Base-by-base conservation (phyloP, 208 protist genomes). In the Plasmodiophora brassicae region DNA sequence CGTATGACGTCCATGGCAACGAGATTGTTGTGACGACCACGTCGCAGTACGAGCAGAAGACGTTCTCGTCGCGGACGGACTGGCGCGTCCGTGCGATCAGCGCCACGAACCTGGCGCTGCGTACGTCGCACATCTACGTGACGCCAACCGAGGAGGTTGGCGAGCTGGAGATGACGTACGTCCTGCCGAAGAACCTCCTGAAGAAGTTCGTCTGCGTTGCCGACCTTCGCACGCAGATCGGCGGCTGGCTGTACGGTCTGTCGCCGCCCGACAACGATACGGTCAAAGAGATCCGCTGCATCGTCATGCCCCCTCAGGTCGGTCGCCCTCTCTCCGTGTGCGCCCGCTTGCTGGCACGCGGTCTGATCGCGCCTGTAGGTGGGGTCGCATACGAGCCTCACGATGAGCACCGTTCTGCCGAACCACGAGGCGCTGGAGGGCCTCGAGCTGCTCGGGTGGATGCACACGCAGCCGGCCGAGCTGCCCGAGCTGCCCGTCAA, bases 101-200 rank as follows among this genome's bases (percentile, higher is more conserved):
- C 5, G 90, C 95, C 25, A 95, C 96, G 14, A 97, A 98, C 90
- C 91, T 98, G 8, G 94, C 97, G 87, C 90, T 98, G 35, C 92
- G 96, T 85, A 97, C 96, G 0, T 94, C 96, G n/a, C 93, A 97
- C 89, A 98, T 98, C 71, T 98, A 96, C 91, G 96, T 98, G 1
- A 86, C 91, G 25, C 93, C 92, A n/a, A 94, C 97, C 87, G 95
- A 96, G 54, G 87, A 93, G n/a, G 65, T 89, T 36, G 89, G 92
- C 14, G 35, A 57, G 39, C 25, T 45, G 0, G 94, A 94, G n/a
- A 95, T 92, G 91, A 97, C 96, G 0, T 98, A 97, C 92, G 91
- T 98, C 0, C 85, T 98, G 43, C 96, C 97, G 45, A 98, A 97
- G 94, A 98, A 98, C 90, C 60, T 98, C 10, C 89, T 98, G 38